Base-by-base conservation (phyloP, 148 eudicot species). In the Polygonum aviculare region DNA sequence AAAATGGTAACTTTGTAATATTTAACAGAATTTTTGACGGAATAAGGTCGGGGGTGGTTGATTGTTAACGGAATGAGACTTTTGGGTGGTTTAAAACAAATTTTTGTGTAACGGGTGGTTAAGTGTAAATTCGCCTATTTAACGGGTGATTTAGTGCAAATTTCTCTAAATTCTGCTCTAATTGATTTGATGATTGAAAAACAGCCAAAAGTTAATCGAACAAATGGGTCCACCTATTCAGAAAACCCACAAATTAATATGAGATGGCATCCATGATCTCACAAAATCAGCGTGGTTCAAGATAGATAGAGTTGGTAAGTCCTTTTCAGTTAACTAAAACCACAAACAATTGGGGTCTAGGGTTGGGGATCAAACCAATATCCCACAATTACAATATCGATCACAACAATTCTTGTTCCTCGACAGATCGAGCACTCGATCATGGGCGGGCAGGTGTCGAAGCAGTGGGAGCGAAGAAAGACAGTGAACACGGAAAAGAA, bases 361-460 rank as follows among this genome's bases (percentile, higher is more conserved):
- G 60, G 22, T 4, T 9, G 22, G 18, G 60, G 22, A 54, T 19
- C 18, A 54, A 54, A 51, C 19, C 57, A 51, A 14, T 26, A 26
- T 26, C 31, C 31, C 31, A 26, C 31, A 26, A 26, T 26, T 26
- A 3, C 7, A n/a, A 51, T 51, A 16, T 50, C 16, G 54, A 50
- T 51, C 57, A 2, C 21, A 44, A 44, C 47, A 44, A 44, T 7
- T 44, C 47, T 5, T 41, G 9, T 44, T 44, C 47, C 9, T 44
- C 57, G 33, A 21, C 11, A 3, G 67, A 26, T 21, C 35, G 12
- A 10, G 67, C 31, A 26, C 22, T 59, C 65, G 35, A 59, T 22
- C 15, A 94, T 95, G 98, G 98, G 98, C 31, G 86, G 83, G 73
- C 86, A 82, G 15, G 74, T 88, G 47, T 88, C 98, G 10, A 87